Evolutionary conservation across 176 grass and related monocot genomes (phyloP).

Genomic region (Pontederia paniculata): DNA sequence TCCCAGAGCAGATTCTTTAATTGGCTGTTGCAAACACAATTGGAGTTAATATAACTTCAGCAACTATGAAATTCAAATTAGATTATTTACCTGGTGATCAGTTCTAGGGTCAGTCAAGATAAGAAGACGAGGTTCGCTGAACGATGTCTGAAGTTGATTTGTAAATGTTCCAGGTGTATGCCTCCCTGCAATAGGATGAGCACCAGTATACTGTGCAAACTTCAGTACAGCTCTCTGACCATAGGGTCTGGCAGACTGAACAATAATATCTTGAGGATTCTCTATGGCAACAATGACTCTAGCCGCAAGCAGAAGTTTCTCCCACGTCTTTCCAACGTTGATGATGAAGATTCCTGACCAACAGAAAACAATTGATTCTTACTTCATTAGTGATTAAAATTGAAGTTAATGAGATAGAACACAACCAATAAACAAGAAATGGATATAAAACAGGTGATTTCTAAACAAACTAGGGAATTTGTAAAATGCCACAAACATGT

Average conservation of each 20-base stretch:
- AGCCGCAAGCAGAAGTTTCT: constrained; percentile 74
- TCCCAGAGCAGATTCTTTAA: constrained; percentile 82
- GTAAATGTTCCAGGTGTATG: constrained; percentile 92
- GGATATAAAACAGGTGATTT: no score
- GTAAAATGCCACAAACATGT: no score
- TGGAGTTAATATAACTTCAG: not conserved
- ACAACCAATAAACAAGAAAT: not conserved
- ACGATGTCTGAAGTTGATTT: constrained; percentile 86
- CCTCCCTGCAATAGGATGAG: constrained; percentile 74
- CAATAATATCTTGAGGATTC: constrained; percentile 89
- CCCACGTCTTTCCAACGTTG: constrained; percentile 83
- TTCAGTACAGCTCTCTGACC: constrained; percentile 84
- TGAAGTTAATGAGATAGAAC: not conserved
- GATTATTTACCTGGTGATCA: constrained; percentile 54
- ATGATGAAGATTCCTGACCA: constrained; percentile 73
- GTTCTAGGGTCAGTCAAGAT: constrained; percentile 88
- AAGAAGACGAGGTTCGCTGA: constrained; percentile 81
- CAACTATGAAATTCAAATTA: not conserved
- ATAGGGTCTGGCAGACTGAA: constrained; percentile 83
- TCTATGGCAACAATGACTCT: constrained; percentile 83
- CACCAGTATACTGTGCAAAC: constrained; percentile 81
- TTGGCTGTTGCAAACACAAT: constrained; percentile 41
- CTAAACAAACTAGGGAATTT: not conserved
- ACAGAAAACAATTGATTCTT: not conserved
- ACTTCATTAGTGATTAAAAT: not conserved